phyloP scores from a whole-genome alignment of 192 early-diverging fungal genomes.

The Coemansia sp. region DNA sequence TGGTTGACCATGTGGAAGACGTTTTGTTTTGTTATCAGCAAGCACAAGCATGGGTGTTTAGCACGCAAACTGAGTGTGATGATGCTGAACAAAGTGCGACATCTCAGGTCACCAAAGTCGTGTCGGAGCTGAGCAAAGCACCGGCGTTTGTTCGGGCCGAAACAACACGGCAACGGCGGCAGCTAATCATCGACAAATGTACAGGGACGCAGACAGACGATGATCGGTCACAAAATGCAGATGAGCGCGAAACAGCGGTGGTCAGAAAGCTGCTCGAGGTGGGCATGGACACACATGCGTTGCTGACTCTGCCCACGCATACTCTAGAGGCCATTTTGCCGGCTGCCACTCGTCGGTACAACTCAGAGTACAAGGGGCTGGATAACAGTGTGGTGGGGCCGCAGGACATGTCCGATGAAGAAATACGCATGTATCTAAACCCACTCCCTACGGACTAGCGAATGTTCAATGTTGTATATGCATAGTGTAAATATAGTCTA shows the following conservation, averaged over 20 bases:
- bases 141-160: constrained; percentile 29
- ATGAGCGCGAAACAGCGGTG: neutral
- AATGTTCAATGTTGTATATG: too few relatives aligned
- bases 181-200: constrained; percentile 6
- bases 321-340: constrained; percentile 18
- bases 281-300: constrained; percentile 17
- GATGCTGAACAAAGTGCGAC: too few relatives aligned
- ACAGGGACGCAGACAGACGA: neutral
- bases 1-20: constrained; percentile 15
- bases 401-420: constrained; percentile 28
- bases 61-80: neutral
- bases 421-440: constrained; percentile 11
- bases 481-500: too few relatives aligned
- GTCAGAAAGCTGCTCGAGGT: constrained; percentile 11
- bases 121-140: constrained; percentile 11
- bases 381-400: constrained; percentile 13
- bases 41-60: constrained; percentile 26
- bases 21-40: constrained; percentile 26
- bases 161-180: constrained; percentile 7
- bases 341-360: neutral
- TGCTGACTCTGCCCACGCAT: constrained; percentile 32
- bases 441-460: too few relatives aligned
- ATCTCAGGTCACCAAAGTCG: neutral
- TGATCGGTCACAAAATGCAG: neutral
- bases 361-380: constrained; percentile 1